A percentile compares a stretch with the other conserved stretches of the same genome.
phyloP scores from a whole-genome alignment of 176 grass and related monocot species.

The Pharus latifolius region DNA sequence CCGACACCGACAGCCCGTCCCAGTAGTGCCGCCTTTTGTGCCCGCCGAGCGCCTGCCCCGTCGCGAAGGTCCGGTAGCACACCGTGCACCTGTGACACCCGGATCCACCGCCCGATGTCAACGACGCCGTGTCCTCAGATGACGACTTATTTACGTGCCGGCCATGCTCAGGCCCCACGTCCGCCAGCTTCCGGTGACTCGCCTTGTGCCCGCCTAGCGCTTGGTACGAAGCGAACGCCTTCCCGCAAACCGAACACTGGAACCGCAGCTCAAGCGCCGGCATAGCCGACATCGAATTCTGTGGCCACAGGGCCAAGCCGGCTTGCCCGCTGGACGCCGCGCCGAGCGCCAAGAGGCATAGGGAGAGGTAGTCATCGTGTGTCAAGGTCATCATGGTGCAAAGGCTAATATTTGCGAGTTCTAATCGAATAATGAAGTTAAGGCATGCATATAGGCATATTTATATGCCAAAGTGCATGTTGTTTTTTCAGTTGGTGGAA shows the following conservation, averaged over 20 bases:
- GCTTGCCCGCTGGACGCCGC: background rate
- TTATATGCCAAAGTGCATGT: background rate
- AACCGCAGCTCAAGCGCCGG: constrained; percentile 19
- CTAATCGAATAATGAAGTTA: background rate
- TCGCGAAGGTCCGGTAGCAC: constrained; percentile 48
- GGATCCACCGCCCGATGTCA: background rate
- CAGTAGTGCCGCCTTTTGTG: constrained; percentile 83
- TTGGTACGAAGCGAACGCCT: constrained; percentile 66
- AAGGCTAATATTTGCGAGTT: background rate
- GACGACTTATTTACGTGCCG: background rate
- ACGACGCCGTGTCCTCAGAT: background rate
- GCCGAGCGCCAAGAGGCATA: constrained; percentile 44
- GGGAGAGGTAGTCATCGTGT: constrained; percentile 51
- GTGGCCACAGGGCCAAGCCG: background rate
- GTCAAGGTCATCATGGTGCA: constrained; percentile 7
- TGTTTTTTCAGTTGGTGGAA: background rate
- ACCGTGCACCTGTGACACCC: constrained; percentile 47
- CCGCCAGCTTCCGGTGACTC: constrained; percentile 46
- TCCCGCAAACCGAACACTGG: constrained; percentile 63
- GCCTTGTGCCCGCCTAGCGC: constrained; percentile 84
- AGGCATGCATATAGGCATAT: background rate
- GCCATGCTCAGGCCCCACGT: background rate
- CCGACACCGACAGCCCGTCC: constrained; percentile 45
- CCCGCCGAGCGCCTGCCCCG: constrained; percentile 79
- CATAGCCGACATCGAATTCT: background rate